Evolutionary conservation across 495 filamentous ascomycete species (phyloP), one percentile per base, ranked within the genome.

Genomic region (Mytilinidion resinicola): DNA sequence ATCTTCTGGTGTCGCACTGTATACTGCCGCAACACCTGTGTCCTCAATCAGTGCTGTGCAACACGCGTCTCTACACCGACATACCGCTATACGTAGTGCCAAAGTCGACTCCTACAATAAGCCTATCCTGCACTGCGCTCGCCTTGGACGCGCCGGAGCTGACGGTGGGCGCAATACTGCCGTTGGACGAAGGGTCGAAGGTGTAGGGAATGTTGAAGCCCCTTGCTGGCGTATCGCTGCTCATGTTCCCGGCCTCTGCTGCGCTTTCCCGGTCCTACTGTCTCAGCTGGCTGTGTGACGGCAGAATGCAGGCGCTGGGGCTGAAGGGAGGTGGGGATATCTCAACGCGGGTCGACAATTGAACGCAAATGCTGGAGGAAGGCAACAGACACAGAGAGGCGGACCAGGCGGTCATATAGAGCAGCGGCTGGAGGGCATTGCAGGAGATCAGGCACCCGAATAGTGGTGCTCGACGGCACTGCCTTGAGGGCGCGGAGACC

Each of bases 1-100:
- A 67, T 89, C 86, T 60, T 90, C 86, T 1, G 86, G 87, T 0
- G 84, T 86, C 9, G 81, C 84, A 11, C 84, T 88, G 63, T 89
- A 88, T 30, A 85, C 85, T n/a, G 83, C 80, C 9, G 86, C 86
- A 38, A 89, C 86, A 41, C 85, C 87, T 63, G 53, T 17, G 36
- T 55, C 6, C 47, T 65, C 52, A 9, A 11, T 39, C 17, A 14
- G 36, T n/a, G 7, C 20, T 6, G 9, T 21, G 7, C 30, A 35
- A 9, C 9, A 21, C 35, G 56, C 47, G 36, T 33, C 44, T 19
- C 15, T 41, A 10, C 35, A n/a, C 5, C 6, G n/a, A 21, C 61
- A 19, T 53, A 70, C 68, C 68, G 36, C 62, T 66, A 53, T 73
- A 74, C 11, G 72, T 74, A 20, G 72, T 74, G 11, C 72, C 71